Evolutionary conservation across 2,329 filamentous ascomycete species (phyloP).

Genomic region (Knufia petricola): DNA sequence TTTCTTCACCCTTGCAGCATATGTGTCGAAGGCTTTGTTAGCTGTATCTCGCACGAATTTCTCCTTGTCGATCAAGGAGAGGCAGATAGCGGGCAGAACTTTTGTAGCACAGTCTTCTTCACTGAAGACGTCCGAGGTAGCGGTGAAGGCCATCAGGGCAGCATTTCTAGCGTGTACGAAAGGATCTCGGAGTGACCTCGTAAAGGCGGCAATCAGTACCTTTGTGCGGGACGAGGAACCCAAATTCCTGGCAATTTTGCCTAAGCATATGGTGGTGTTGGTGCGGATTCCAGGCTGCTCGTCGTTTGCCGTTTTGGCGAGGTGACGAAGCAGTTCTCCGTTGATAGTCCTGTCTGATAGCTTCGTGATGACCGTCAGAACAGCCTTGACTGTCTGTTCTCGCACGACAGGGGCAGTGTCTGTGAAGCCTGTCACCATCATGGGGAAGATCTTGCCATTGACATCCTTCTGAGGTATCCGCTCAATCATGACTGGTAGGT

Average conservation of each 20-base stretch:
- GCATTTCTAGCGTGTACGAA: slow-evolving; percentile 93
- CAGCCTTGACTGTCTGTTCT: slow-evolving; percentile 92
- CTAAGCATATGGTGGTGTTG: slow-evolving; percentile 94
- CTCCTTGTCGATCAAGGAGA: slow-evolving; percentile 84
- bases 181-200: slow-evolving; percentile 77
- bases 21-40: slow-evolving; percentile 77
- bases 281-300: slow-evolving; percentile 95
- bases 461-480: slow-evolving; percentile 77
- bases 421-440: slow-evolving; percentile 89
- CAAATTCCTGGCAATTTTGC: slow-evolving; percentile 87
- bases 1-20: slow-evolving; percentile 73
- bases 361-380: slow-evolving; percentile 77
- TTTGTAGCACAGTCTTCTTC: slow-evolving; percentile 83
- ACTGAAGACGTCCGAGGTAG: slow-evolving; percentile 74
- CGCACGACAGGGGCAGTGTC: slow-evolving; percentile 83
- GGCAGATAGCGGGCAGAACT: slow-evolving; percentile 74
- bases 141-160: slow-evolving; percentile 71
- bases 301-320: slow-evolving; percentile 94
- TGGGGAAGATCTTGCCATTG: slow-evolving; percentile 93
- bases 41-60: slow-evolving; percentile 89
- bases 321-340: slow-evolving; percentile 77
- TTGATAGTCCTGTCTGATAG: slow-evolving; percentile 89
- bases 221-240: slow-evolving; percentile 68
- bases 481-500: slow-evolving; percentile 82
- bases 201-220: slow-evolving; percentile 86